Percentiles rank a stretch among this genome's conserved stretches.
Conservation (phyloP, 257 asterid species). For the Solanum medicagineum region DNA sequence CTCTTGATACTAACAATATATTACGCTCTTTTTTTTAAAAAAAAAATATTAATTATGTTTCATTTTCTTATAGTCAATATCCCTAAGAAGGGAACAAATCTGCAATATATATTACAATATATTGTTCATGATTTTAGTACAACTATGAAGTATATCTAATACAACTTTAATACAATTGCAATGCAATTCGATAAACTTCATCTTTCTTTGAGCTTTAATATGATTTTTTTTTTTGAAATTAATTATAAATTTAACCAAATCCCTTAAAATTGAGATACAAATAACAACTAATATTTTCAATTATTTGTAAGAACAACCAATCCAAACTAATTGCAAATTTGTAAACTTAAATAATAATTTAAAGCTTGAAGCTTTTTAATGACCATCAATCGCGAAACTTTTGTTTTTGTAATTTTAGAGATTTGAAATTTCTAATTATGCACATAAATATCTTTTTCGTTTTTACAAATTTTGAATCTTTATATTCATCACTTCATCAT, state of each 20-base stretch:
- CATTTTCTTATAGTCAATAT: no score
- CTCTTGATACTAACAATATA: no score
- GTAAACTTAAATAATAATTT: not conserved
- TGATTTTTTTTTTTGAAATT: not conserved
- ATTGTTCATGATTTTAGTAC: not conserved
- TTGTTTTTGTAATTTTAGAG: not conserved
- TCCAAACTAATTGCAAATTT: not conserved
- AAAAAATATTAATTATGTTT: no score
- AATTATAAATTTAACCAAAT: not conserved
- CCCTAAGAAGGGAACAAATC: not conserved
- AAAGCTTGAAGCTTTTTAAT: not conserved
- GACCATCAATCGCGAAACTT: not conserved
- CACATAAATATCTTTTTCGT: not conserved
- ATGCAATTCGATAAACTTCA: not conserved
- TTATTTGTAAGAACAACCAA: not conserved
- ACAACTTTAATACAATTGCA: not conserved
- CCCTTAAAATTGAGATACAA: not conserved
- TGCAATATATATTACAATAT: not conserved
- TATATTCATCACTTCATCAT: not conserved
- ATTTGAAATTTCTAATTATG: not conserved
- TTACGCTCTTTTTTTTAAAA: no score
- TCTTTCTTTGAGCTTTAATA: not conserved
- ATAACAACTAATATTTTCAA: not conserved
- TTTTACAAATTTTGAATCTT: not conserved
- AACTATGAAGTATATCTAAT: no score